phyloP scores from a whole-genome alignment of 2,329 filamentous ascomycete genomes.

The Xylariaceae sp. region DNA sequence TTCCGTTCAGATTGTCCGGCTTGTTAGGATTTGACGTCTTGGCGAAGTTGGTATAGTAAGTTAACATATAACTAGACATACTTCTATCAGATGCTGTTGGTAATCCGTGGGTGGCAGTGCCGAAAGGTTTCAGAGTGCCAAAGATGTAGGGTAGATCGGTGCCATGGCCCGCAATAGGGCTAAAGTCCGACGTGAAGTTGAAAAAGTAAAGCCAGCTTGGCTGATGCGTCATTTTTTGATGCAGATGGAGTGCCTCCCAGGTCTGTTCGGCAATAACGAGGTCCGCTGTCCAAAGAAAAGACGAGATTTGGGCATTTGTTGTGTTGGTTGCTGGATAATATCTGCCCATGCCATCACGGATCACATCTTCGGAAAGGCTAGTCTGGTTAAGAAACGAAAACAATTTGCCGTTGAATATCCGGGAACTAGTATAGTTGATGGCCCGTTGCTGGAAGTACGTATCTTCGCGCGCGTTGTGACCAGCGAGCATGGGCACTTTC shows the following conservation, averaged over 20 bases:
- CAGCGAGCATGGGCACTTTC: background rate
- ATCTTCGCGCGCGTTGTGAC: background rate
- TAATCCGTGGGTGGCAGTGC: background rate
- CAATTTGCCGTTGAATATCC: background rate
- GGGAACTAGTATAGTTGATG: background rate
- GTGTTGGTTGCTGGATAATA: background rate
- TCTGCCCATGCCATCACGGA: background rate
- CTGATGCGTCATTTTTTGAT: background rate
- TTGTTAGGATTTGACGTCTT: background rate
- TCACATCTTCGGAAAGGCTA: background rate
- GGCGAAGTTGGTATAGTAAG: slow-evolving; percentile 1
- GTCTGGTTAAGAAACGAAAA: no score
- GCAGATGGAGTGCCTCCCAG: background rate
- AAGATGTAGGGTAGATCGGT: background rate
- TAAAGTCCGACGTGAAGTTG: slow-evolving; percentile 1
- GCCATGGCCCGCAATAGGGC: background rate
- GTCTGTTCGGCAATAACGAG: background rate
- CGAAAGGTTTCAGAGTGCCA: background rate
- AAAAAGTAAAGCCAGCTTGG: background rate
- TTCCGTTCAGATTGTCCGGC: background rate
- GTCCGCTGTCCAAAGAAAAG: background rate
- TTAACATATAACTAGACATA: no score
- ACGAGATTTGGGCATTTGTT: background rate
- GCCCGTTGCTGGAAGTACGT: background rate
- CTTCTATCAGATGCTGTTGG: background rate